Percentiles rank a stretch among this genome's conserved stretches.
Evolutionary conservation across 2,329 filamentous ascomycete species (phyloP).

Genomic region (Cercospora canescens): DNA sequence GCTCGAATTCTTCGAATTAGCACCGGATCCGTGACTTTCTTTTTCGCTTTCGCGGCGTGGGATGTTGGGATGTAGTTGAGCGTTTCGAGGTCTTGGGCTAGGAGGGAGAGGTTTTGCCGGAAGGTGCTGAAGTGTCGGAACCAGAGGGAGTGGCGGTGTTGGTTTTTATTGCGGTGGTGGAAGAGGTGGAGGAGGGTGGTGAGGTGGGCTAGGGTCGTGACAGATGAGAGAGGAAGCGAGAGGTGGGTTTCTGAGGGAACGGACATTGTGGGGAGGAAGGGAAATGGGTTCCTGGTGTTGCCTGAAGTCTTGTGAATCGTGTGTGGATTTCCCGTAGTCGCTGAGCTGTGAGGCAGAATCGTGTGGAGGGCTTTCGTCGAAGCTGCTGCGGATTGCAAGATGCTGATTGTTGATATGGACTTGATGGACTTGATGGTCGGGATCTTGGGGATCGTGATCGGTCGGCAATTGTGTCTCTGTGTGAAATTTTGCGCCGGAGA

Average conservation of each 20-base stretch:
- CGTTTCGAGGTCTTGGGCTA: constrained; percentile 44
- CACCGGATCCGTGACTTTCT: constrained; percentile 26
- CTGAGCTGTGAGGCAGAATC: too few relatives aligned
- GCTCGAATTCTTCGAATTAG: constrained; percentile 27
- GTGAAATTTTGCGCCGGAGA: constrained; percentile 6
- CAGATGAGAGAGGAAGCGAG: constrained; percentile 4
- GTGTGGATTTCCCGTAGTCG: too few relatives aligned
- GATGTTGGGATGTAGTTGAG: constrained; percentile 30
- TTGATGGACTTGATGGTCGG: background rate
- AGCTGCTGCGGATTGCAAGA: too few relatives aligned
- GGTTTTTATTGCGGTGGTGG: constrained; percentile 84
- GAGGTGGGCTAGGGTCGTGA: constrained; percentile 29
- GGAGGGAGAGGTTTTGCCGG: constrained; percentile 62
- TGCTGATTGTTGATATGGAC: too few relatives aligned
- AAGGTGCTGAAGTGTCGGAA: constrained; percentile 73
- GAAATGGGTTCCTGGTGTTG: too few relatives aligned
- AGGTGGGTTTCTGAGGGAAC: background rate
- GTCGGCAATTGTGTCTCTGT: background rate
- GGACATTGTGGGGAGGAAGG: constrained; percentile 3
- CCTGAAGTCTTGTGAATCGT: too few relatives aligned
- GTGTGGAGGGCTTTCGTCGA: too few relatives aligned
- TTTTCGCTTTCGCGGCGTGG: constrained; percentile 30
- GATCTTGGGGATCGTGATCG: background rate
- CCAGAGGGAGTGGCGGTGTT: constrained; percentile 81
- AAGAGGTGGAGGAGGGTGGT: constrained; percentile 67